Conservation (phyloP, 2,329 filamentous ascomycete species). For the Xylaria sp. region DNA sequence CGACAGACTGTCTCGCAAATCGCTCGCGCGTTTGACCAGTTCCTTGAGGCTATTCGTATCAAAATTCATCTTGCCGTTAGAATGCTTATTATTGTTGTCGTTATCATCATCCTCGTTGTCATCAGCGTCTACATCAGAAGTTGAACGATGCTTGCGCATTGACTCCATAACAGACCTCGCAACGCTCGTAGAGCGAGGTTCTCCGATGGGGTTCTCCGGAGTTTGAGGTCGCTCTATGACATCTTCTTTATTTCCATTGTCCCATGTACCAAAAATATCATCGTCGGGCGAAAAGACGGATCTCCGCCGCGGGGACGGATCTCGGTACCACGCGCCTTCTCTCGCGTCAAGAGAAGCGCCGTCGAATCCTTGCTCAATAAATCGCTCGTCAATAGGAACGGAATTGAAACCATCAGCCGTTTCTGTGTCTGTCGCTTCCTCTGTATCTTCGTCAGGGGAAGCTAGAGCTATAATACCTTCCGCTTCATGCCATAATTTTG, state of each 20-base stretch:
- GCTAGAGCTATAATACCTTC: conserved; percentile 90
- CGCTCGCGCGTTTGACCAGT: conserved; percentile 71
- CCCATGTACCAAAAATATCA: conserved; percentile 71
- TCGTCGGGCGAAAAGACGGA: conserved; percentile 75
- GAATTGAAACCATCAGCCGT: conserved; percentile 55
- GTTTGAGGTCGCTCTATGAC: conserved; percentile 54
- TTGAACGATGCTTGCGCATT: conserved; percentile 66
- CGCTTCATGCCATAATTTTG: conserved; percentile 79
- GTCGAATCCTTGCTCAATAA: conserved; percentile 62
- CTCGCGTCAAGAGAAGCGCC: conserved; percentile 56
- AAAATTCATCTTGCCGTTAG: conserved; percentile 70
- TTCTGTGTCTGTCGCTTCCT: conserved; percentile 52
- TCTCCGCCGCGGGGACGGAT: conserved; percentile 64
- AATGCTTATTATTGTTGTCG: conserved; percentile 48
- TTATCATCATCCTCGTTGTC: conserved; percentile 50
- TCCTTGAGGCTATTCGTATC: conserved; percentile 76
- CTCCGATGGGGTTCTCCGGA: conserved; percentile 53
- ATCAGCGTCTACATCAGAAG: conserved; percentile 47
- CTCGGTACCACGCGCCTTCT: conserved; percentile 56
- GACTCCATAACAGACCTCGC: conserved; percentile 72
- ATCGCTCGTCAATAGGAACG: conserved; percentile 57
- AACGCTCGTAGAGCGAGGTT: conserved; percentile 59
- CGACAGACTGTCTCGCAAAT: conserved; percentile 68
- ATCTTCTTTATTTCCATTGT: conserved; percentile 54
- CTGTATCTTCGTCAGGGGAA: conserved; percentile 70